These are phyloP conservation scores for Elaeagnus macrophylla DNA, from an alignment of 306 rosid species.

Conservation along the genomic window DNA sequence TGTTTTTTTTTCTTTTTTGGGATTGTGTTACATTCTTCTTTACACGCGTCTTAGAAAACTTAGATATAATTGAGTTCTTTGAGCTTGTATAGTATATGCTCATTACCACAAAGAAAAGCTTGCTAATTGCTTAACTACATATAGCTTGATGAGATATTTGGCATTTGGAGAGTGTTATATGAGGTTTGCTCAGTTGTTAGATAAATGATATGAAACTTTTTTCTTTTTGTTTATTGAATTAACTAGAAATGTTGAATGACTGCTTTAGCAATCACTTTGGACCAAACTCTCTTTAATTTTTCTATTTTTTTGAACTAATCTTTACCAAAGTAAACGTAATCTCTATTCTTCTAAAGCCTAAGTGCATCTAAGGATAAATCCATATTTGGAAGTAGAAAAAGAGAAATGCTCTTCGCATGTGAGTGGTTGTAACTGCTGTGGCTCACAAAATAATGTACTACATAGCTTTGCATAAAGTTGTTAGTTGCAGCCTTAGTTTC, in stretches of 20 bases:
- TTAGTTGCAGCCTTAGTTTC: constrained; percentile 27
- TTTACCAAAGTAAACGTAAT: constrained; percentile 15
- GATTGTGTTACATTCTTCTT: constrained; percentile 7
- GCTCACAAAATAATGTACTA: constrained; percentile 5
- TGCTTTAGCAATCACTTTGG: constrained; percentile 19
- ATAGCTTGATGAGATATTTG: neutral
- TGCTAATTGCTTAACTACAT: constrained; percentile 15
- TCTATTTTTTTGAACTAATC: constrained; percentile 21
- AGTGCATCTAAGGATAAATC: constrained; percentile 1
- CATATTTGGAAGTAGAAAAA: constrained; percentile 13
- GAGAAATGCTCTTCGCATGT: constrained; percentile 31
- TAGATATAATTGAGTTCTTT: constrained; percentile 9
- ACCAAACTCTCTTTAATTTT: constrained; percentile 12
- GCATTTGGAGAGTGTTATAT: neutral
- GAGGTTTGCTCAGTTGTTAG: constrained; percentile 12
- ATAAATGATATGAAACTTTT: neutral
- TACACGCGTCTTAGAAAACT: constrained; percentile 13
- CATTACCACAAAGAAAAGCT: constrained; percentile 3
- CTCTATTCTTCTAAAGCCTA: neutral
- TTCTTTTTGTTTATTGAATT: no score
- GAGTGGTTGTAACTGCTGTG: constrained; percentile 38
- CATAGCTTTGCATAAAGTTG: constrained; percentile 31
- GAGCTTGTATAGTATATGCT: constrained; percentile 18
- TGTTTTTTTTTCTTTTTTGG: neutral
- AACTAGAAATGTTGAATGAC: constrained; percentile 1